These are phyloP conservation scores for Diaporthe ampelina DNA, from an alignment of 2,329 filamentous ascomycete genomes.

Conservation along the genomic window DNA sequence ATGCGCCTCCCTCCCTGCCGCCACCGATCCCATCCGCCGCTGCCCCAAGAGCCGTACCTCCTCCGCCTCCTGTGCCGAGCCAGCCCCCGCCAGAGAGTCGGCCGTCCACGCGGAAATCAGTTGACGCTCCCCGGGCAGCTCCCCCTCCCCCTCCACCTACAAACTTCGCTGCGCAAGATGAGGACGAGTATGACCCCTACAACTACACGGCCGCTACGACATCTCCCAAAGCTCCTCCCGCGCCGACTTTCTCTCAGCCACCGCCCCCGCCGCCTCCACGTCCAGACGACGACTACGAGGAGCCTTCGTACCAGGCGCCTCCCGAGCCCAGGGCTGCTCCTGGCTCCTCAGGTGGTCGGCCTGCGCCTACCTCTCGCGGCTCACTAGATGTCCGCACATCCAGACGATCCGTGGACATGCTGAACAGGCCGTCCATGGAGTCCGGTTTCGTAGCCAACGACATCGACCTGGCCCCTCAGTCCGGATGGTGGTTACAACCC, in stretches of 20 bases:
- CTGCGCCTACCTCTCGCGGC: constrained; percentile 59
- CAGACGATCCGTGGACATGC: constrained; percentile 79
- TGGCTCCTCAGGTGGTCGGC: constrained; percentile 53
- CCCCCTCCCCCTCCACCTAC: constrained; percentile 75
- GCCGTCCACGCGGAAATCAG: constrained; percentile 71
- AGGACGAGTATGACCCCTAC: constrained; percentile 80
- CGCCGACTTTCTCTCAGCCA: constrained; percentile 50
- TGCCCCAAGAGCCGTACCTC: constrained; percentile 66
- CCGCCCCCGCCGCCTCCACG: constrained; percentile 55
- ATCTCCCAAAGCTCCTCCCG: constrained; percentile 45
- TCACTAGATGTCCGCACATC: constrained; percentile 48
- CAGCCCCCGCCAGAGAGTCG: constrained; percentile 63
- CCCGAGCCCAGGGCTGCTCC: constrained; percentile 62
- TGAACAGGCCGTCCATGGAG: constrained; percentile 79
- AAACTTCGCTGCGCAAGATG: constrained; percentile 59
- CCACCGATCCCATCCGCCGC: constrained; percentile 69
- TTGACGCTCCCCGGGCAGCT: constrained; percentile 78
- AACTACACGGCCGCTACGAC: constrained; percentile 60
- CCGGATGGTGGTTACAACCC: constrained; percentile 89
- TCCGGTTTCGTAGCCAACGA: constrained; percentile 90
- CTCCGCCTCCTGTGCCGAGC: constrained; percentile 75
- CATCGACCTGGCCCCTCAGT: constrained; percentile 80
- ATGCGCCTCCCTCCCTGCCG: constrained; percentile 60
- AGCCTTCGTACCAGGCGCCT: constrained; percentile 58
- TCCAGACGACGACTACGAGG: constrained; percentile 62